These are phyloP conservation scores for Escallonia herrerae DNA, from an alignment of 129 eudicot genomes.

Conservation along the genomic window DNA sequence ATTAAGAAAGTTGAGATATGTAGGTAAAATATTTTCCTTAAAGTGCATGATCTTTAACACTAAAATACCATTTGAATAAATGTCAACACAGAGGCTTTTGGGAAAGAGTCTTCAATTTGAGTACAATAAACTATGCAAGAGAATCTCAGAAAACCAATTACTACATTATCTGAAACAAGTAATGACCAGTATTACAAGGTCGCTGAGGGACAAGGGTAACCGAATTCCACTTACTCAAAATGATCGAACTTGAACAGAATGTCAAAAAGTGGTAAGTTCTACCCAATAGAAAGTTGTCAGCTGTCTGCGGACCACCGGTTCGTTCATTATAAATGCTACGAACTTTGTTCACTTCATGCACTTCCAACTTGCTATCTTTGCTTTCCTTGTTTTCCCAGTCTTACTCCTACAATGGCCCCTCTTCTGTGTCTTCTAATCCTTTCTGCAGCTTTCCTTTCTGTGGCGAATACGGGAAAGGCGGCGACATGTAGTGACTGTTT, in stretches of 20 bases:
- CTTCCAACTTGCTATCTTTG: slow-evolving; percentile 24
- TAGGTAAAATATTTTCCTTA: too few relatives aligned
- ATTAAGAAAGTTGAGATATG: too few relatives aligned
- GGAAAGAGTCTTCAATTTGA: neutral
- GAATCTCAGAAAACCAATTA: slow-evolving; percentile 10
- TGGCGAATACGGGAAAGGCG: slow-evolving; percentile 27
- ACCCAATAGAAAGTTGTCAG: slow-evolving; percentile 5
- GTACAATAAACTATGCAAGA: slow-evolving; percentile 25
- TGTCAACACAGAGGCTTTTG: too few relatives aligned
- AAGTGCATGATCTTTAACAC: too few relatives aligned
- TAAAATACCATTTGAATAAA: too few relatives aligned
- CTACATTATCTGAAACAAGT: slow-evolving; percentile 11
- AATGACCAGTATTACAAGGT: slow-evolving; percentile 16
- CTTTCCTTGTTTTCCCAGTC: slow-evolving; percentile 11
- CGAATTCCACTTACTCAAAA: slow-evolving; percentile 10
- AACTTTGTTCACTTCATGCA: slow-evolving; percentile 31
- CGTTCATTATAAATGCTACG: slow-evolving; percentile 36
- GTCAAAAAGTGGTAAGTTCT: slow-evolving; percentile 28
- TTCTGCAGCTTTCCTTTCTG: slow-evolving; percentile 27
- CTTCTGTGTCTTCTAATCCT: slow-evolving; percentile 18
- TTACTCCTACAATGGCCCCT: slow-evolving; percentile 32
- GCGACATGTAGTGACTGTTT: slow-evolving; percentile 48
- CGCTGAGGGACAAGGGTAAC: slow-evolving; percentile 10
- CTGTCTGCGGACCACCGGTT: slow-evolving; percentile 4
- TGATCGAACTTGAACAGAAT: slow-evolving; percentile 14